A percentile compares a stretch with the other conserved stretches of the same genome.
Evolutionary conservation across 1,284 basidiomycete species (phyloP).

Genomic region (Ceratobasidium sp.): DNA sequence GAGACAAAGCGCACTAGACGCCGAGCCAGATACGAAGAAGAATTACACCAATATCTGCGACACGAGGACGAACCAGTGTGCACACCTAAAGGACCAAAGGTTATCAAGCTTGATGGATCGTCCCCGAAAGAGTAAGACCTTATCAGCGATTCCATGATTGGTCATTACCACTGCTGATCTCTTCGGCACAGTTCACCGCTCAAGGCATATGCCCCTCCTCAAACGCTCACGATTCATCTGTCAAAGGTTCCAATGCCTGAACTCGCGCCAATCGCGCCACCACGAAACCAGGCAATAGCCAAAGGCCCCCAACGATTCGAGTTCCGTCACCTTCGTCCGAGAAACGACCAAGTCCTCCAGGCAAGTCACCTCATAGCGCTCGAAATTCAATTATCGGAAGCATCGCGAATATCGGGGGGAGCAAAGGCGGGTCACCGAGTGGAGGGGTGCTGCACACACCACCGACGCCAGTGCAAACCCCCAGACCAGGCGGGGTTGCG

Average conservation of each 20-base stretch:
- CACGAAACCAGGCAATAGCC: constrained; percentile 19
- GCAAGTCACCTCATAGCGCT: constrained; percentile 2
- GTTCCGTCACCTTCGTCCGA: background rate
- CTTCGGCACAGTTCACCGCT: constrained; percentile 10
- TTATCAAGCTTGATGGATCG: constrained; percentile 69
- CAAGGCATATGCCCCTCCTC: constrained; percentile 64
- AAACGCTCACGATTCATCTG: constrained; percentile 69
- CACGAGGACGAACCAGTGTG: constrained; percentile 60
- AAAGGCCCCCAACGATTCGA: background rate
- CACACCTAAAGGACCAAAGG: constrained; percentile 59
- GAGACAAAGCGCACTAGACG: constrained; percentile 75
- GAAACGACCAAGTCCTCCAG: background rate
- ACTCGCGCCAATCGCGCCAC: constrained; percentile 57
- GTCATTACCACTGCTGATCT: background rate
- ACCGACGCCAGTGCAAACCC: background rate
- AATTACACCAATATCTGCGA: constrained; percentile 78
- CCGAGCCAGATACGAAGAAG: constrained; percentile 63
- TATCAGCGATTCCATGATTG: background rate
- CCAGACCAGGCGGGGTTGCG: constrained; percentile 16
- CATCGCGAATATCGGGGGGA: background rate
- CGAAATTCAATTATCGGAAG: constrained; percentile 8
- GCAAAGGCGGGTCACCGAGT: background rate
- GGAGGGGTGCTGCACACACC: background rate
- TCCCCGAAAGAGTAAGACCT: constrained; percentile 52
- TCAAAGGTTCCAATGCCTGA: constrained; percentile 86